Conservation (phyloP, 1,139 yeast species). For the Scheffersomyces parashehatae region DNA sequence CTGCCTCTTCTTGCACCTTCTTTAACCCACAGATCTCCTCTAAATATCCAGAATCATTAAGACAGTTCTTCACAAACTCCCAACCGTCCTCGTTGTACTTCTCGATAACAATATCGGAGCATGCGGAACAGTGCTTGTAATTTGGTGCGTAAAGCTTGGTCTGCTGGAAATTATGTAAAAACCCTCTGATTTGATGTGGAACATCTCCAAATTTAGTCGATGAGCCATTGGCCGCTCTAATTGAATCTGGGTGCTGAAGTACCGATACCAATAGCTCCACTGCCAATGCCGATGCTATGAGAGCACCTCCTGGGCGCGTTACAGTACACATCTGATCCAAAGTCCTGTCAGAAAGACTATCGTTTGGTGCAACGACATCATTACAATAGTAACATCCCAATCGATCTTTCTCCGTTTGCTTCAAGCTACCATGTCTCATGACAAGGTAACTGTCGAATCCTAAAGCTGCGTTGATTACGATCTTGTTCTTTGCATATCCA, state of each 20-base stretch:
- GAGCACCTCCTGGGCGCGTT: conserved; percentile 93
- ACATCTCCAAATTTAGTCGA: conserved; percentile 60
- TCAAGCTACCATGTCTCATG: conserved; percentile 78
- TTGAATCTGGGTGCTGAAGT: conserved; percentile 62
- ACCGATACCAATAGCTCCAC: conserved; percentile 80
- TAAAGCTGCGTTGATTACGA: conserved; percentile 86
- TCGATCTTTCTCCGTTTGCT: conserved; percentile 24
- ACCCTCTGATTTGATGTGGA: conserved; percentile 93
- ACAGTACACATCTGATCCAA: conserved; percentile 98
- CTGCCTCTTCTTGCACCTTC: conserved; percentile 72
- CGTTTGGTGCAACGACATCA: conserved; percentile 92
- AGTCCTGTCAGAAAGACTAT: conserved; percentile 79
- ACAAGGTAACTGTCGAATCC: conserved; percentile 94
- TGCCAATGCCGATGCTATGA: conserved; percentile 82
- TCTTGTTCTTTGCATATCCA: conserved; percentile 63
- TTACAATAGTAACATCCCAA: conserved; percentile 95
- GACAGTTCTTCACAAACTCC: conserved; percentile 74
- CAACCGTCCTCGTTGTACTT: conserved; percentile 61
- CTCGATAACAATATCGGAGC: conserved; percentile 60
- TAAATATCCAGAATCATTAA: conserved; percentile 63
- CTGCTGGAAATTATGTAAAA: conserved; percentile 63
- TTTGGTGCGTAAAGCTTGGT: conserved; percentile 69
- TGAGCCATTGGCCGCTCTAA: conserved; percentile 37
- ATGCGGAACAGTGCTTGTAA: conserved; percentile 81
- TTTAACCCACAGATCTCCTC: conserved; percentile 79